Evolutionary conservation across 176 grass and related monocot species (phyloP).

Genomic region (Sorghum bicolor): DNA sequence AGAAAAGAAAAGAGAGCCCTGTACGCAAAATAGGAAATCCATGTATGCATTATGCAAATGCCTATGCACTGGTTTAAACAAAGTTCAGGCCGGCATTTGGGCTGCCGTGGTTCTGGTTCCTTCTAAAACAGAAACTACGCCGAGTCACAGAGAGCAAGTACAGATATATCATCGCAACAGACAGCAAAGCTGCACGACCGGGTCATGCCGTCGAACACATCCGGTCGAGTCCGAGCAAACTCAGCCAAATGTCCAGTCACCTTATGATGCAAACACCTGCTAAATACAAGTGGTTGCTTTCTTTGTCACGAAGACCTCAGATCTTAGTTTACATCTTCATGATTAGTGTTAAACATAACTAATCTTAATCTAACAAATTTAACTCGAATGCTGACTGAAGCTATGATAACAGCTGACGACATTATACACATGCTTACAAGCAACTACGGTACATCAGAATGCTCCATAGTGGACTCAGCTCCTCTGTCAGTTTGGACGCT

Average conservation of each 20-base stretch:
- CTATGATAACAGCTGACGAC: not conserved
- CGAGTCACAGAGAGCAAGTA: too few relatives aligned
- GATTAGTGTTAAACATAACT: not conserved
- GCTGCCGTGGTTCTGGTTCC: too few relatives aligned
- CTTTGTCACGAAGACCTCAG: not conserved
- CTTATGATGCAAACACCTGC: not conserved
- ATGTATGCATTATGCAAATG: too few relatives aligned
- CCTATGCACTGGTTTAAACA: too few relatives aligned
- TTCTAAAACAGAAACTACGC: too few relatives aligned
- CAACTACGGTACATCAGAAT: not conserved
- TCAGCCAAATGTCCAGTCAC: conserved; percentile 17
- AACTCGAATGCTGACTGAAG: not conserved
- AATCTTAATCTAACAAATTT: not conserved
- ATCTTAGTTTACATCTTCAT: not conserved
- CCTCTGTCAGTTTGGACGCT: not conserved
- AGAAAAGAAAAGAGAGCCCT: too few relatives aligned
- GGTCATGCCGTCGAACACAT: not conserved
- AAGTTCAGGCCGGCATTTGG: too few relatives aligned
- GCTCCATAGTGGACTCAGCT: not conserved
- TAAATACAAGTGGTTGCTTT: not conserved
- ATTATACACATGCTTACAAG: not conserved
- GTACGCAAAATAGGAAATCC: too few relatives aligned
- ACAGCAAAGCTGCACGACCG: too few relatives aligned
- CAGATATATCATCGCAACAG: too few relatives aligned
- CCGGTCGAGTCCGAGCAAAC: not conserved